Evolutionary conservation across 148 eudicot species (phyloP), one percentile per base, ranked within the genome.

Genomic region (Vaccinium vitisidaea): DNA sequence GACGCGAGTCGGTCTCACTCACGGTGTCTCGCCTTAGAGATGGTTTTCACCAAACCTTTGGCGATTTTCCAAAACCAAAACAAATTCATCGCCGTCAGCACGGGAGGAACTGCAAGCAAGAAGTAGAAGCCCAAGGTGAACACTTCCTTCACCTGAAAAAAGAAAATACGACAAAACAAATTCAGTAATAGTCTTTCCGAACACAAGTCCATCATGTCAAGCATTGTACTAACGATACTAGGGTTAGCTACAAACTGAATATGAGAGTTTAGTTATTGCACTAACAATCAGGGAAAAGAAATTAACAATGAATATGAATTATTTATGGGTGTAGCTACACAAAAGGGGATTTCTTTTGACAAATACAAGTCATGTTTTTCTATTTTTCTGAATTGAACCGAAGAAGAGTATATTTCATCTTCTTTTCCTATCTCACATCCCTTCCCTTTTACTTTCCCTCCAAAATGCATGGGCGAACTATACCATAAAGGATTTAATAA

Each of bases 31-130:
- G 90, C 89, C 91, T 94, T 97, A 14, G 88, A 84, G 77, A 97
- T 84, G 25, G 98, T 94, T 86, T 93, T 97, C 70, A 97, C 83
- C 93, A 97, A 88, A 82, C 99, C 99, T 87, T 83, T 97, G 52
- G 94, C 87, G 16, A 97, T 97, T 90, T 95, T 97, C 88, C 87
- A 86, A 82, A 97, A 95, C 99, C 99, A 95, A 86, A 92, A 89
- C 85, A 90, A 39, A 86, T 97, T 97, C 93, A 97, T 88, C 52
- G 80, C 30, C 18, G 94, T 84, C 84, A 97, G 80, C 69, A 88
- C 83, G 0, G 92, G 88, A 16, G 99, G 93, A 30, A 87, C 90
- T 1, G 82, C 56, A 21, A 92, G 79, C 85, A 90, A 83, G 77
- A 92, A 84, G 88, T 87, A 90, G 84, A 80, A 94, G 75, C 95